These are phyloP conservation scores for Umbelopsis sp. DNA, from an alignment of 371 early-diverging fungal species.

Conservation along the genomic window DNA sequence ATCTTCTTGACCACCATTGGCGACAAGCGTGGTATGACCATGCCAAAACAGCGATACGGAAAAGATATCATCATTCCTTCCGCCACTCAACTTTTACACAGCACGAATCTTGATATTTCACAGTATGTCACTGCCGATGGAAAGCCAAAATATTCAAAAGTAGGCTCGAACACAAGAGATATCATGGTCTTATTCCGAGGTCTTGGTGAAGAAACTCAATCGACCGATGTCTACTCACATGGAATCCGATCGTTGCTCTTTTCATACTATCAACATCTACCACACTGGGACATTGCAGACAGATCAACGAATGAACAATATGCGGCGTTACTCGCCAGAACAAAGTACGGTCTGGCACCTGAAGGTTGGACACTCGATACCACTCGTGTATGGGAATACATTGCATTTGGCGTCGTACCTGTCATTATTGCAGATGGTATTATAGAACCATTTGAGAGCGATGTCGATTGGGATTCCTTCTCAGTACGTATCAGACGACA, in stretches of 20 bases:
- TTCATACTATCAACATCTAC: conserved; percentile 43
- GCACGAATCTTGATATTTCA: conserved; percentile 35
- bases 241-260: conserved; percentile 56
- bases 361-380: conserved; percentile 63
- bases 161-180: conserved; percentile 32
- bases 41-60: conserved; percentile 46
- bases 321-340: conserved; percentile 40
- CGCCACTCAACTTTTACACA: conserved; percentile 50
- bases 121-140: conserved; percentile 39
- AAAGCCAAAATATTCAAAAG: conserved; percentile 30
- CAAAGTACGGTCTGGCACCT: conserved; percentile 58
- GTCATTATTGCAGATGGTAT: conserved; percentile 63
- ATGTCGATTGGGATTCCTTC: conserved; percentile 61
- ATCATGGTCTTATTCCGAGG: conserved; percentile 57
- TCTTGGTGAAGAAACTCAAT: conserved; percentile 42
- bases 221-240: conserved; percentile 51
- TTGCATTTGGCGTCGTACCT: conserved; percentile 63
- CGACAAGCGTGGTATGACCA: conserved; percentile 46
- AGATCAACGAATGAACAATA: conserved; percentile 44
- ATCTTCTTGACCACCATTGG: conserved; percentile 57
- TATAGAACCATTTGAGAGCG: conserved; percentile 58
- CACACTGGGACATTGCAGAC: conserved; percentile 50
- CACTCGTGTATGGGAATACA: conserved; percentile 59
- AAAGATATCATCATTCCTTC: conserved; percentile 62
- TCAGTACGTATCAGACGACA: conserved; percentile 50